Base-by-base conservation (phyloP, 768 basidiomycete species). In the Xerocomellus amylosporus region DNA sequence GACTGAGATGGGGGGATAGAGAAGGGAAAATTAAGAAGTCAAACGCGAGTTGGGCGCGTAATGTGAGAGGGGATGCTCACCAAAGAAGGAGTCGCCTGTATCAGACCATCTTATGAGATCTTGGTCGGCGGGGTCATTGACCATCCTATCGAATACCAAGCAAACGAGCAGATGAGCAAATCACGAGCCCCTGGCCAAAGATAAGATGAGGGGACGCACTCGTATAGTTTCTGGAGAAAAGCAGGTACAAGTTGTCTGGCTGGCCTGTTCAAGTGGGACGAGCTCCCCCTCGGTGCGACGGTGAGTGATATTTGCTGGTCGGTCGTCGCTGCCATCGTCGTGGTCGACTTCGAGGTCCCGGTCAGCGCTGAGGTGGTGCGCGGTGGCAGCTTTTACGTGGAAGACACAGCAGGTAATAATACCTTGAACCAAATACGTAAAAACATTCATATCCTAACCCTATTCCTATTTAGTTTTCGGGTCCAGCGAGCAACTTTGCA, bases 91-190 rank as follows among this genome's bases (percentile, higher is more conserved):
- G 66, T 94, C 92, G 28, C 95, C 96, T 9, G 82, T 79, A 22
- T 91, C 87, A 4, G 90, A 88, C 96, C 96, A 98, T 60, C 88
- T 76, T 65, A 98, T 98, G 47, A 97, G 80, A 61, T 88, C 82
- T 59, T 86, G 82, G 50, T 93, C 91, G 37, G 80, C 77, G 3
- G 84, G 78, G 71, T 98, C 93, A 60, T 90, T 92, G 24, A 98
- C 91, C 85, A 98, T 95, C 71, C 94, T 97, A 63, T 43, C 43
- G 49, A 54, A 39, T 37, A 39, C 30, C 42, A 40, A 33, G 53
- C 43, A 42, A 31, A 48, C 45, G 44, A 49, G 39, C 33, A 28
- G 54, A 55, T 55, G 59, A 58, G 43, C 9, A 46, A 24, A 61
- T 57, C 48, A 53, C 15, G 38, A 55, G 26, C 48, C 31, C 45